A percentile compares a stretch with the other conserved stretches of the same genome.
Evolutionary conservation across 2,329 filamentous ascomycete species (phyloP).

Genomic region (Lasiodiplodia sp.): DNA sequence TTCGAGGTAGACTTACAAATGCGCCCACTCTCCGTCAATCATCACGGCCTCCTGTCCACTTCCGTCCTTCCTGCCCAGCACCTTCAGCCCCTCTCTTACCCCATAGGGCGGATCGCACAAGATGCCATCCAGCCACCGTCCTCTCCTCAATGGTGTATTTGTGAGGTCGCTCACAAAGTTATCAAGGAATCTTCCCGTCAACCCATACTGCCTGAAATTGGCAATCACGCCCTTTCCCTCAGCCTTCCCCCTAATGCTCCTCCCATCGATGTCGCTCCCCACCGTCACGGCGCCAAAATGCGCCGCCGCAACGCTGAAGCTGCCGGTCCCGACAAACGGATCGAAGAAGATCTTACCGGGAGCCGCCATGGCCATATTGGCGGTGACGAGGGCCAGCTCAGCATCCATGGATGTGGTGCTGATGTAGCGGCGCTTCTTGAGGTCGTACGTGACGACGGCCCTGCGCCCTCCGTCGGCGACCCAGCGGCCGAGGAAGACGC

Average conservation of each 20-base stretch:
- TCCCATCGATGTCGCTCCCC: conserved; percentile 92
- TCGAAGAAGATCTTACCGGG: conserved; percentile 91
- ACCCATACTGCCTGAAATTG: conserved; percentile 86
- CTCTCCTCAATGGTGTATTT: conserved; percentile 74
- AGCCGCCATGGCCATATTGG: conserved; percentile 83
- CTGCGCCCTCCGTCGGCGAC: conserved; percentile 73
- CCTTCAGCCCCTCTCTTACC: conserved; percentile 87
- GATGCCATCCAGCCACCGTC: conserved; percentile 81
- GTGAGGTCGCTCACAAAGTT: conserved; percentile 87
- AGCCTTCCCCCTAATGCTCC: conserved; percentile 77
- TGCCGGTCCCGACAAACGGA: conserved; percentile 94
- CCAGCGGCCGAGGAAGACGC: conserved; percentile 76
- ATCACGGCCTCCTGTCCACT: conserved; percentile 62
- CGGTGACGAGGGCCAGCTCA: conserved; percentile 87
- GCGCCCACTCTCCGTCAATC: conserved; percentile 72
- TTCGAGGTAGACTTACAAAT: conserved; percentile 62
- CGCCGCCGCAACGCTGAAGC: conserved; percentile 87
- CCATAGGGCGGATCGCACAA: conserved; percentile 97
- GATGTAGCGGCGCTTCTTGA: conserved; percentile 94
- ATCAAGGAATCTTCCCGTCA: conserved; percentile 72
- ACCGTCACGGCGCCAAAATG: conserved; percentile 86
- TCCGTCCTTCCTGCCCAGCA: conserved; percentile 77
- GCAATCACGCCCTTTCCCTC: conserved; percentile 62
- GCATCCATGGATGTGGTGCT: conserved; percentile 98
- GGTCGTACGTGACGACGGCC: conserved; percentile 75